Conservation (phyloP, 2,329 filamentous ascomycete species). For the Talaromyces rugulosus region DNA sequence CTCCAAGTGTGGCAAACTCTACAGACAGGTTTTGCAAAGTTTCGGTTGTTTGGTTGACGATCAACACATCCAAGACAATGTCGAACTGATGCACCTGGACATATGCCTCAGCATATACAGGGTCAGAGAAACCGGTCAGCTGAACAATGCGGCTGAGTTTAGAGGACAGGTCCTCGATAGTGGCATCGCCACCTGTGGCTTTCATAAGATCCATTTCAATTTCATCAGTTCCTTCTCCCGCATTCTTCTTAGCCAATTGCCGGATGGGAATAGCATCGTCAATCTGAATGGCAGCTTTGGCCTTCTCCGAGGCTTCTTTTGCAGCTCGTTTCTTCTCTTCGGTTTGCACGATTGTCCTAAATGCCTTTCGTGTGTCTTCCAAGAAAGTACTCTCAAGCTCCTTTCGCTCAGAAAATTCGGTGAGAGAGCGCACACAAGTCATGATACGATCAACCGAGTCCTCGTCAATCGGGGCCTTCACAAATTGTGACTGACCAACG, state of each 20-base stretch:
- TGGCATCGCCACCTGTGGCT: constrained; percentile 84
- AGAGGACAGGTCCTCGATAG: constrained; percentile 79
- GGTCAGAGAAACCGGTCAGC: constrained; percentile 94
- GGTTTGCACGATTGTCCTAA: constrained; percentile 93
- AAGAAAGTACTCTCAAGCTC: constrained; percentile 90
- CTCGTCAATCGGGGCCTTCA: constrained; percentile 94
- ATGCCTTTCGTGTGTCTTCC: constrained; percentile 90
- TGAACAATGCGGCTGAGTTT: constrained; percentile 96
- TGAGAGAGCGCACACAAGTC: constrained; percentile 89
- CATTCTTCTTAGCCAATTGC: constrained; percentile 88
- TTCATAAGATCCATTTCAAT: constrained; percentile 87
- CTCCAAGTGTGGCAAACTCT: constrained; percentile 96
- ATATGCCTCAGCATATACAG: constrained; percentile 98
- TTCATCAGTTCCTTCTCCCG: constrained; percentile 74
- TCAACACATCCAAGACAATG: constrained; percentile 90
- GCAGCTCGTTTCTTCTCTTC: constrained; percentile 98
- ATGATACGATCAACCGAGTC: constrained; percentile 98
- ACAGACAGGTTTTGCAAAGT: constrained; percentile 96
- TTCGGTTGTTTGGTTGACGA: constrained; percentile 96
- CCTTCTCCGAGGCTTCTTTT: constrained; percentile 87
- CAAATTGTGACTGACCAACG: constrained; percentile 97
- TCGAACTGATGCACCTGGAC: constrained; percentile 99
- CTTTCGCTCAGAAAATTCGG: constrained; percentile 84
- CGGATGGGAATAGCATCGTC: constrained; percentile 92
- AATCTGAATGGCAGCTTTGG: constrained; percentile 89